Evolutionary conservation across 257 asterid species (phyloP).

Genomic region (Penstemon eatonii): DNA sequence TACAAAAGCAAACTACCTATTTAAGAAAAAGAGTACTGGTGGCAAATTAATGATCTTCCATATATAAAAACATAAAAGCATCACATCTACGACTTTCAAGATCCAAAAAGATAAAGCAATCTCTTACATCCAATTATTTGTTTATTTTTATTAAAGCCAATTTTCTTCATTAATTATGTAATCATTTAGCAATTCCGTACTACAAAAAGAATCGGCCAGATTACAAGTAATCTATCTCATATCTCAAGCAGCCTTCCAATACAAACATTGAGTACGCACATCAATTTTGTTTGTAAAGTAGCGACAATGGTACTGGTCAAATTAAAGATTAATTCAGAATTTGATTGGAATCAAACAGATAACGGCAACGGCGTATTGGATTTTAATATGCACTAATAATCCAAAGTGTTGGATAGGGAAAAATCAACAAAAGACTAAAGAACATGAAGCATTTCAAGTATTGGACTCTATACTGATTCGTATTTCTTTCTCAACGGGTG

Average conservation of each 20-base stretch:
- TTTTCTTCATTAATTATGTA: conserved; percentile 8
- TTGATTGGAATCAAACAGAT: background rate
- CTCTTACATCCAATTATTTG: conserved; percentile 10
- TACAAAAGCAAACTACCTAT: background rate
- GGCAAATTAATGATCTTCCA: background rate
- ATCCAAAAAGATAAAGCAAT: background rate
- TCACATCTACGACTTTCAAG: background rate
- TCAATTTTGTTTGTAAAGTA: conserved; percentile 7
- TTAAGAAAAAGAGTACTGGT: background rate
- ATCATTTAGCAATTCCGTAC: conserved; percentile 20
- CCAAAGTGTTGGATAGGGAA: background rate
- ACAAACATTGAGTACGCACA: conserved; percentile 3
- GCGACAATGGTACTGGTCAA: background rate
- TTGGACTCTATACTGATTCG: background rate
- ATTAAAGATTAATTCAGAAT: background rate
- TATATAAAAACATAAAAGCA: background rate
- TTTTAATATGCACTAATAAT: background rate
- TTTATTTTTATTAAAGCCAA: background rate
- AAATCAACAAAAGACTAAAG: background rate
- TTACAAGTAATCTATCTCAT: conserved; percentile 7
- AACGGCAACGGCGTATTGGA: background rate
- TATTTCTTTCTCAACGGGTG: background rate
- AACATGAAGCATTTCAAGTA: background rate
- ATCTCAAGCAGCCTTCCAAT: conserved; percentile 5
- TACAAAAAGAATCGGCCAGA: background rate